Evolutionary conservation across 345 rosid genomes (phyloP).

Genomic region (Bruguiera parviflora): DNA sequence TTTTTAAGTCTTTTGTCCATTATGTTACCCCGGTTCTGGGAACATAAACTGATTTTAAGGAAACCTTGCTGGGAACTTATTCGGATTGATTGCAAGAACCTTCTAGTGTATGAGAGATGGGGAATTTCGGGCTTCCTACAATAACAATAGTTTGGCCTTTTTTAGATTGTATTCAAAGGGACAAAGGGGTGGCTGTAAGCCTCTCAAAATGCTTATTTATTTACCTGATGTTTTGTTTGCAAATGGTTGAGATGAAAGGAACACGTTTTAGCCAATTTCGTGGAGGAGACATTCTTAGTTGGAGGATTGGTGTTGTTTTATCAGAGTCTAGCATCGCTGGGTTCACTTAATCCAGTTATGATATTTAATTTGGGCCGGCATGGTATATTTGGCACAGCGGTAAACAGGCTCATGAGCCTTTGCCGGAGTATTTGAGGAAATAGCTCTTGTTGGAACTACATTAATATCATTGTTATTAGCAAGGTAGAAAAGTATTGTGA

Average conservation of each 20-base stretch:
- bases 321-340: not conserved
- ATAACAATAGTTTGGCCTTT: not conserved
- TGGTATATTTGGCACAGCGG: too few species aligned
- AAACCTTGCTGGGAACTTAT: not conserved
- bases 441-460: not conserved
- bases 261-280: not conserved
- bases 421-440: not conserved
- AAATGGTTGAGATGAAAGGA: not conserved
- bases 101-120: not conserved
- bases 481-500: not conserved
- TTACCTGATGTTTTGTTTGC: not conserved
- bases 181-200: not conserved
- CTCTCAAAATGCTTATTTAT: not conserved
- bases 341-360: not conserved
- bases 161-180: not conserved
- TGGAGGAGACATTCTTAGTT: not conserved
- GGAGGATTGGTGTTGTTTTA: not conserved
- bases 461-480: not conserved
- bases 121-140: not conserved
- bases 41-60: not conserved
- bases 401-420: too few species aligned
- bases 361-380: too few species aligned
- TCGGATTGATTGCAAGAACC: not conserved
- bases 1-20: constrained; percentile 6
- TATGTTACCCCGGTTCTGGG: constrained; percentile 1